These are phyloP conservation scores for Ophiobolus disseminans DNA, from an alignment of 2,329 filamentous ascomycete genomes.

Conservation along the genomic window DNA sequence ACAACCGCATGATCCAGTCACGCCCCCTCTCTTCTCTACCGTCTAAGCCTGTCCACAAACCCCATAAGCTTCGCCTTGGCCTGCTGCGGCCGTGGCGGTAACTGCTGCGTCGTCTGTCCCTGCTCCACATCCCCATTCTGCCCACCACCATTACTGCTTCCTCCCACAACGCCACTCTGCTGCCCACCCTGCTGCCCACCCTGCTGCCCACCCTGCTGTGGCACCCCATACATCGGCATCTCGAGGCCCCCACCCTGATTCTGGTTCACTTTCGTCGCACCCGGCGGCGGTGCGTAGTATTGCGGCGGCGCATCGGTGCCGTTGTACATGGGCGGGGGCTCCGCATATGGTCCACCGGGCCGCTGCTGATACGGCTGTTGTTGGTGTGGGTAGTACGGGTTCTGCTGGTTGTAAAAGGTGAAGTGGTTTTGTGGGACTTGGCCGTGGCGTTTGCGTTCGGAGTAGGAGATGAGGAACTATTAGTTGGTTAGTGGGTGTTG, in stretches of 20 bases:
- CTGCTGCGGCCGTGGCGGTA: conserved; percentile 39
- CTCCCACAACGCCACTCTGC: conserved; percentile 39
- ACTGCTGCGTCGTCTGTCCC: conserved; percentile 15
- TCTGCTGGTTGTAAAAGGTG: conserved; percentile 46
- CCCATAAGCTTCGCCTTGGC: conserved; percentile 41
- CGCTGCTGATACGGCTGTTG: conserved; percentile 29
- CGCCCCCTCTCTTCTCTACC: conserved; percentile 19
- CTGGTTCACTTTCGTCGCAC: conserved; percentile 38
- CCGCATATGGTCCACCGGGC: conserved; percentile 36
- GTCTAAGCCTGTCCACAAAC: conserved; percentile 37
- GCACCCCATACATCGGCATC: conserved; percentile 35
- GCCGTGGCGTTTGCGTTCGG: conserved; percentile 44
- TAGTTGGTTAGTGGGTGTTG: conserved; percentile 2
- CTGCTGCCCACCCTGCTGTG: conserved; percentile 32
- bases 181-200: conserved; percentile 35
- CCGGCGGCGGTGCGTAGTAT: conserved; percentile 42
- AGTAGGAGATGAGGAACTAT: conserved; percentile 53
- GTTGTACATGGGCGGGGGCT: conserved; percentile 45
- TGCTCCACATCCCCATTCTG: conserved; percentile 13
- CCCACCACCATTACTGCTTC: conserved; percentile 18
- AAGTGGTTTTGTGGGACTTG: conserved; percentile 48
- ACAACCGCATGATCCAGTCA: conserved; percentile 43
- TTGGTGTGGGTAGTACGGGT: conserved; percentile 17
- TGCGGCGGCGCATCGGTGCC: conserved; percentile 43
- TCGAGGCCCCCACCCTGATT: conserved; percentile 35